Base-by-base conservation (phyloP, 345 rosid species). In the Sisymbrium irio region DNA sequence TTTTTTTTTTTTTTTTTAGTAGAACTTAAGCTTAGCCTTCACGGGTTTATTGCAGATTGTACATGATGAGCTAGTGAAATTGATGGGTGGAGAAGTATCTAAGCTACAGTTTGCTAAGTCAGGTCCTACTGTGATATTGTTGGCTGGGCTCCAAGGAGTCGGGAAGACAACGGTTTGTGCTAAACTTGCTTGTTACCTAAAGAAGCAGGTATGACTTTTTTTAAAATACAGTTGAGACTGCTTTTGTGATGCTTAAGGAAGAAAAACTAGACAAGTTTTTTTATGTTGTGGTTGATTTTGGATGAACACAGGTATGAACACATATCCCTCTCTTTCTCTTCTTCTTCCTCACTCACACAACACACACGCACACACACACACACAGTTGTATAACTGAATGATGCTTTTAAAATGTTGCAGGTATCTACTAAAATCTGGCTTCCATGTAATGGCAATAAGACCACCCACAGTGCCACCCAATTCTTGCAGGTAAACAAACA, bases 401-500 rank as follows among this genome's bases (percentile, higher is more conserved):
- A 13, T 66, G 72, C 44, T n/a, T 69, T 5, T 10, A 20, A 56
- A 17, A 54, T 64, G 9, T 67, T 76, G 64, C 78, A 89, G 97
- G 88, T 83, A 87, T 67, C 68, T 92, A 80, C 42, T 95, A 65
- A 77, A 79, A 71, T 88, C 89, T 56, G 97, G 99, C n/a, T 89
- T 95, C 68, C 97, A 92, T 60, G 97, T 90, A 44, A 86, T 91
- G 76, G 97, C 99, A 51, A 92, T 92, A 71, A 79, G 97, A 81
- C 99, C 98, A 30, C 99, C 99, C 64, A 92, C 97, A 19, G 99
- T 95, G 65, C 97, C 99, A 72, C 83, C 93, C 41, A 95, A 95
- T 74, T 92, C 93, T 62, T 95, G 97, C 97, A 87, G 97, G 97
- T 94, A 71, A 25, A 42, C 6, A 13, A 27, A 9, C 47, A 1